Conservation (phyloP, 768 basidiomycete species). For the Hebeloma cylindrosporum region DNA sequence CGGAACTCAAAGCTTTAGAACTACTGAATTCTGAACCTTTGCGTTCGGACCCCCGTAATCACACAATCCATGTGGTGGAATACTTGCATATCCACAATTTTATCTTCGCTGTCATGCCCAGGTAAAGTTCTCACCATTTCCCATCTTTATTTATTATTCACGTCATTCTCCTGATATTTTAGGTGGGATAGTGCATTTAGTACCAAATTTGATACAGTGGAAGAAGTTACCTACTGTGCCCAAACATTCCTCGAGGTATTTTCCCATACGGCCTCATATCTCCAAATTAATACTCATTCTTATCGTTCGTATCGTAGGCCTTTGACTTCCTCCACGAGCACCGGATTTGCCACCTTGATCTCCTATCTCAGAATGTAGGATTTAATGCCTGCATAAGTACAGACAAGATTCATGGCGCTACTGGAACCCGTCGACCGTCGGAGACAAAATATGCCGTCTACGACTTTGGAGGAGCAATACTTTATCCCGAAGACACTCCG, state of each 20-base stretch:
- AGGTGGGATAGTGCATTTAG: conserved; percentile 6
- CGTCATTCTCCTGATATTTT: neutral
- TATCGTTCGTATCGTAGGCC: neutral
- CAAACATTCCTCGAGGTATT: conserved; percentile 5
- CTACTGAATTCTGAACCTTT: conserved; percentile 13
- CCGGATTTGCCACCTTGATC: conserved; percentile 16
- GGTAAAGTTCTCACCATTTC: conserved; percentile 3
- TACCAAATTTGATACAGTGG: conserved; percentile 1
- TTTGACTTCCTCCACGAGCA: conserved; percentile 17
- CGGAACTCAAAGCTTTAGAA: conserved; percentile 15
- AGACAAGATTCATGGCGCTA: neutral
- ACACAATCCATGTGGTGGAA: conserved; percentile 18
- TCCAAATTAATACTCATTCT: too few relatives aligned
- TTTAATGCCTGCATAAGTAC: neutral
- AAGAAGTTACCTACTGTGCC: conserved; percentile 1
- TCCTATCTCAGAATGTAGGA: neutral
- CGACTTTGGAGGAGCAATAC: conserved; percentile 9
- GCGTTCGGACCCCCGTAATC: conserved; percentile 19
- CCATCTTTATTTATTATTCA: too few relatives aligned
- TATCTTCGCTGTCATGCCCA: conserved; percentile 21
- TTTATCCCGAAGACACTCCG: neutral
- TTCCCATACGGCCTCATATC: too few relatives aligned
- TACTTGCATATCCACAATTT: conserved; percentile 15
- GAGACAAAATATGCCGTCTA: conserved; percentile 6
- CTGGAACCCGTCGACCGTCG: neutral